Conservation (phyloP, 345 rosid genomes). For the Fremontodendron californicum region DNA sequence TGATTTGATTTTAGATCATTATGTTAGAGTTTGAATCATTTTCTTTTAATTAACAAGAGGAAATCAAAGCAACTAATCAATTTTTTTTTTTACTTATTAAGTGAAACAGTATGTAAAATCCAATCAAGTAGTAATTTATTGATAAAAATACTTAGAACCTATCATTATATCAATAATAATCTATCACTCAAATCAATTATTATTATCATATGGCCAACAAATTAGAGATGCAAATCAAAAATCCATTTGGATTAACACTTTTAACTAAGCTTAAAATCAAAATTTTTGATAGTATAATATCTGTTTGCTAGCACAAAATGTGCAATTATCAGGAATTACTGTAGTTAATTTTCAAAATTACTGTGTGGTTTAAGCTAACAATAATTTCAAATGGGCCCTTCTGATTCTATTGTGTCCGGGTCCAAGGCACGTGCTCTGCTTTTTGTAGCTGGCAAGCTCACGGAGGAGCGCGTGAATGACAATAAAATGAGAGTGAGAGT, state of each 20-base stretch:
- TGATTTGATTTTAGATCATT: too few species aligned
- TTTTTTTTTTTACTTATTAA: too few species aligned
- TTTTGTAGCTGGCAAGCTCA: constrained; percentile 5
- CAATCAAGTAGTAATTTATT: not conserved
- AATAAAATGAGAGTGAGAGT: not conserved
- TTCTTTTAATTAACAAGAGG: too few species aligned
- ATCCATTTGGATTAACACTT: not conserved
- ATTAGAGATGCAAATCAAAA: not conserved
- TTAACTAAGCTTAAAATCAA: not conserved
- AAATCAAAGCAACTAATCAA: not conserved
- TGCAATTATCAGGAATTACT: not conserved
- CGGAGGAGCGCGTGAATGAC: constrained; percentile 11
- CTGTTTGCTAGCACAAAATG: constrained; percentile 2
- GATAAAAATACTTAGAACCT: not conserved
- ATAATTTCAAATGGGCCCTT: constrained; percentile 6
- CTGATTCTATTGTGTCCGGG: not conserved
- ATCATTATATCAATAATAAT: not conserved
- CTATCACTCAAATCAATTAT: not conserved
- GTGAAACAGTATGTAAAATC: not conserved
- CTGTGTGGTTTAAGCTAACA: not conserved
- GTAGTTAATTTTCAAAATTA: too few species aligned
- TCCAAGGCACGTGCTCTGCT: constrained; percentile 19
- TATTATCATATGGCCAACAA: not conserved
- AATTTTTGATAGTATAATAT: not conserved
- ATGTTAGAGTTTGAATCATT: too few species aligned